Evolutionary conservation across 768 basidiomycete species (phyloP).

Genomic region (Collybiopsis luxurians): DNA sequence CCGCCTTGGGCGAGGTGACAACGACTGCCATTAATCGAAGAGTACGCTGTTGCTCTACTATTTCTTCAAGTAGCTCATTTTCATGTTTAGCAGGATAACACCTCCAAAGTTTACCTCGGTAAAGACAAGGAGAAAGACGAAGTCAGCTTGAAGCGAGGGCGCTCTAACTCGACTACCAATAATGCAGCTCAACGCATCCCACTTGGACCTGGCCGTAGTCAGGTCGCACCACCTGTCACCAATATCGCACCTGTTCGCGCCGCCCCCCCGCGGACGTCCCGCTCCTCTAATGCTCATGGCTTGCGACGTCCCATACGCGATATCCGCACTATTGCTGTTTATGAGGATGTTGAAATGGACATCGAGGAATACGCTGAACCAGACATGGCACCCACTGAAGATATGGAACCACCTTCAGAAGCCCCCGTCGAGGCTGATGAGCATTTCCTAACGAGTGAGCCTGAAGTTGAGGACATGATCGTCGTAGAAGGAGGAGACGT

Average conservation of each 20-base stretch:
- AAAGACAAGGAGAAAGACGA: conserved; percentile 78
- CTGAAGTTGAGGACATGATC: conserved; percentile 66
- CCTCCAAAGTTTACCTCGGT: conserved; percentile 42
- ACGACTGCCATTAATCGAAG: conserved; percentile 76
- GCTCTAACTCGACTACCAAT: conserved; percentile 56
- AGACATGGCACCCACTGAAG: neutral
- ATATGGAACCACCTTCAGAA: conserved; percentile 19
- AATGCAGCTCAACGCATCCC: conserved; percentile 69
- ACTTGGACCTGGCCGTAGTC: conserved; percentile 55
- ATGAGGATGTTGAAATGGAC: conserved; percentile 57
- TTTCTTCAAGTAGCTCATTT: conserved; percentile 1
- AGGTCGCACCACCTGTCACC: conserved; percentile 40
- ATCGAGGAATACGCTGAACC: conserved; percentile 43
- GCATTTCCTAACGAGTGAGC: conserved; percentile 42
- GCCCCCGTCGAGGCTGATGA: conserved; percentile 39
- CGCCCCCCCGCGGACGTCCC: conserved; percentile 12
- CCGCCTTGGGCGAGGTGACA: conserved; percentile 81
- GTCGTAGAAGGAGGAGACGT: conserved; percentile 47
- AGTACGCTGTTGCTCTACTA: conserved; percentile 36
- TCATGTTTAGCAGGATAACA: conserved; percentile 39
- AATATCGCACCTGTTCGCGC: conserved; percentile 38
- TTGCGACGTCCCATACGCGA: conserved; percentile 36
- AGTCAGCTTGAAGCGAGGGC: conserved; percentile 57
- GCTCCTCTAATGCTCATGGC: conserved; percentile 15
- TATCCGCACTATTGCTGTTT: conserved; percentile 36